A percentile compares a stretch with the other conserved stretches of the same genome.
These are phyloP conservation scores for Ambrosia artemisiifolia DNA, from an alignment of 129 eudicot species.

Conservation along the genomic window DNA sequence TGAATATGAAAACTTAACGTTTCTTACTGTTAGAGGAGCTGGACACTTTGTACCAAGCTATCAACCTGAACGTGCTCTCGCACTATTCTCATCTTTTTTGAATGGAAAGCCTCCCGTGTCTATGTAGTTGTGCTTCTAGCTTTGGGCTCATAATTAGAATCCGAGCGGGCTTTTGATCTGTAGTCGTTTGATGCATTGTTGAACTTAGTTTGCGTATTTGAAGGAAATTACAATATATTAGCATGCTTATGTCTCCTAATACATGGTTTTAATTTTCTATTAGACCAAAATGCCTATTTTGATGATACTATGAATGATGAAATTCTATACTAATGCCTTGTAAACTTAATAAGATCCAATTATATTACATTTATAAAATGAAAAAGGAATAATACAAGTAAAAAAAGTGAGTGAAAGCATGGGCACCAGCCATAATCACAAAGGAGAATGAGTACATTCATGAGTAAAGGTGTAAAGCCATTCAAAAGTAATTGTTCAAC, in stretches of 20 bases:
- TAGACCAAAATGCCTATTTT: background rate
- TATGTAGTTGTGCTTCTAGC: background rate
- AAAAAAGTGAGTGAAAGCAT: constrained; percentile 31
- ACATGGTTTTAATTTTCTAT: background rate
- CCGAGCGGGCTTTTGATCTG: background rate
- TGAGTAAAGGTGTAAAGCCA: constrained; percentile 40
- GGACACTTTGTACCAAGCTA: constrained; percentile 66
- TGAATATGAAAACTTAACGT: constrained; percentile 49
- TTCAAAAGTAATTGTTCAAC: constrained; percentile 27
- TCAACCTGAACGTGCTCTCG: constrained; percentile 49
- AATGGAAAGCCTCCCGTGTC: constrained; percentile 43
- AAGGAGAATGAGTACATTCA: constrained; percentile 32
- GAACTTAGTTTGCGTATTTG: background rate
- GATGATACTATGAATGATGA: background rate
- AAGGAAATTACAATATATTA: constrained; percentile 6
- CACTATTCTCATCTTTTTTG: constrained; percentile 39
- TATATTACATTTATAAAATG: background rate
- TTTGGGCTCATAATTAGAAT: background rate
- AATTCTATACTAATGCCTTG: background rate
- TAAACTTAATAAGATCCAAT: background rate
- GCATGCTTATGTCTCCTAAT: background rate
- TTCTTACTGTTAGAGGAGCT: constrained; percentile 52
- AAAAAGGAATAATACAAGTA: background rate
- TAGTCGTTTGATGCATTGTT: constrained; percentile 1
- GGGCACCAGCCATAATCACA: constrained; percentile 25